Conservation (phyloP, 2,329 filamentous ascomycete species). For the Sphaerulina musiva region DNA sequence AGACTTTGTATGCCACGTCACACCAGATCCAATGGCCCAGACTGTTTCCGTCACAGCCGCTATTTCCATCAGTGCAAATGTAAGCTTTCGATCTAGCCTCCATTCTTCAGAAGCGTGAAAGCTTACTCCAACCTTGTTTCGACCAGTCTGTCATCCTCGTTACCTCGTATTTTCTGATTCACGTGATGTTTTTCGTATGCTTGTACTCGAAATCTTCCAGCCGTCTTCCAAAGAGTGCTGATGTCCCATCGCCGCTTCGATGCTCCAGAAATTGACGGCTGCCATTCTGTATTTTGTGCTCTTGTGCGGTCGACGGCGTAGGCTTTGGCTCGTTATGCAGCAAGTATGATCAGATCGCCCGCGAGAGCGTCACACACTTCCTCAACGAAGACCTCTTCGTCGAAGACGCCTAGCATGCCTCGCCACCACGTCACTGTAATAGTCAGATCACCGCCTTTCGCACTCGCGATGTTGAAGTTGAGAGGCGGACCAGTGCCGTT, state of each 20-base stretch:
- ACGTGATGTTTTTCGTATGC: no score
- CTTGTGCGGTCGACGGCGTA: no score
- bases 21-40: background rate
- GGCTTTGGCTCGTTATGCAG: background rate
- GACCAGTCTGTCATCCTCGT: no score
- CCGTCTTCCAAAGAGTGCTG: no score
- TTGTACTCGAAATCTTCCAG: no score
- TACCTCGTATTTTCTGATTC: no score
- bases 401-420: conserved; percentile 37
- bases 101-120: background rate
- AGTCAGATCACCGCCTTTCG: conserved; percentile 36
- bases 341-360: background rate
- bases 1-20: background rate
- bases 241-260: no score
- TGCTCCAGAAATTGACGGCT: no score
- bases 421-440: conserved; percentile 40
- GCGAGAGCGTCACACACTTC: conserved; percentile 18
- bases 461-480: conserved; percentile 39
- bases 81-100: background rate
- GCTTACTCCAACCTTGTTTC: no score
- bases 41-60: background rate
- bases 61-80: background rate
- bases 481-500: conserved; percentile 36
- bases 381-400: conserved; percentile 29
- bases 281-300: no score